Conservation (phyloP, 148 eudicot species). For the Nepenthes gracilis region DNA sequence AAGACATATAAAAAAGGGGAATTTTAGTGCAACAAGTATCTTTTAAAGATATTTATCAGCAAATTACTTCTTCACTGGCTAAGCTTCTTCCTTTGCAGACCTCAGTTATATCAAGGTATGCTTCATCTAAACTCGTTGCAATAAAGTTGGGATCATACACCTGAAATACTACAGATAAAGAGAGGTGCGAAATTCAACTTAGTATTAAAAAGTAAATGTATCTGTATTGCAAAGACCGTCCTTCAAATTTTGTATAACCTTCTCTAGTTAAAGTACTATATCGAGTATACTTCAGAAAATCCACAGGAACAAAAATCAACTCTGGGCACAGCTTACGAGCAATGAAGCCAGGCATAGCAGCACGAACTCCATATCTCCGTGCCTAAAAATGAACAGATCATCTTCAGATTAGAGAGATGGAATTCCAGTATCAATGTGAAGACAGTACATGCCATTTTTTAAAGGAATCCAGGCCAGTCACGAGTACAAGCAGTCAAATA, state of each 20-base stretch:
- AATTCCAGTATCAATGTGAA: no score
- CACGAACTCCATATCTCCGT: constrained; percentile 92
- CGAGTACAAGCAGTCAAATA: background rate
- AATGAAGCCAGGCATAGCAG: constrained; percentile 99
- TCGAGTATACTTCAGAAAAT: constrained; percentile 79
- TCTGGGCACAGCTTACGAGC: constrained; percentile 88
- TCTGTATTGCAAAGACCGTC: background rate
- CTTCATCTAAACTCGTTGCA: constrained; percentile 95
- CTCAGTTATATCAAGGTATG: constrained; percentile 86
- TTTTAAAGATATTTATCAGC: constrained; percentile 14
- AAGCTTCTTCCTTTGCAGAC: constrained; percentile 64
- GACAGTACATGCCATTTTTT: no score
- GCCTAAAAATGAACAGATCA: constrained; percentile 39
- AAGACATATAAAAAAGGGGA: background rate
- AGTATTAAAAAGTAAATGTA: background rate
- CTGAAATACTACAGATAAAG: constrained; percentile 44
- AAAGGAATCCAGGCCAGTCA: background rate
- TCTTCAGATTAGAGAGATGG: no score
- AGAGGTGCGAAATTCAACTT: constrained; percentile 2
- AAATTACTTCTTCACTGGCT: constrained; percentile 45
- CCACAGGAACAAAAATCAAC: constrained; percentile 76
- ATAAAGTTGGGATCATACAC: constrained; percentile 75
- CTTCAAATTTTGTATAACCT: constrained; percentile 33
- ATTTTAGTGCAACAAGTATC: background rate
- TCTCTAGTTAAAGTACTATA: constrained; percentile 83